Evolutionary conservation across 169 alveolate genomes (phyloP).

Genomic region (Eimeria brunetti): DNA sequence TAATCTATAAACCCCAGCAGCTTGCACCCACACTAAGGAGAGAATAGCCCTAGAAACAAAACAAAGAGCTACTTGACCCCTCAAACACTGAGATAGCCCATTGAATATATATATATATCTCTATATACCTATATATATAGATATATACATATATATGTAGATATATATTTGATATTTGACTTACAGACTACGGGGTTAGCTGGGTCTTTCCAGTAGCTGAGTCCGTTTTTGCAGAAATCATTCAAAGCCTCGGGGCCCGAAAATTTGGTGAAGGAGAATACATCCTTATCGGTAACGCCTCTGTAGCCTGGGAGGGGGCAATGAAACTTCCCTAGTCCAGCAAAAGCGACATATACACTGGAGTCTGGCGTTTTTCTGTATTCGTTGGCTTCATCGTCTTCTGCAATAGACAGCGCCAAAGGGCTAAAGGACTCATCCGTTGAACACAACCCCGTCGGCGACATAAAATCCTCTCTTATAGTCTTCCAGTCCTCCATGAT

Average conservation of each 20-base stretch:
- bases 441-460: conserved; percentile 3
- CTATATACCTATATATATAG: too few species aligned
- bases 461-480: not conserved
- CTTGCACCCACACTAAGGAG: not conserved
- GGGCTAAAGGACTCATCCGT: not conserved
- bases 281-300: not conserved
- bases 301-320: conserved; percentile 26
- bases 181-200: conserved; percentile 16
- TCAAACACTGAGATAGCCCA: not conserved
- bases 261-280: conserved; percentile 35
- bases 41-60: not conserved
- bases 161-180: too few species aligned
- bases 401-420: too few species aligned
- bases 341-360: conserved; percentile 23
- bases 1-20: not conserved
- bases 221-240: conserved; percentile 21
- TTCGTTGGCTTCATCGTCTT: too few species aligned
- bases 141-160: too few species aligned
- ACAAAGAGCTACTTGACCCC: not conserved
- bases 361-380: not conserved
- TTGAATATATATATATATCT: too few species aligned
- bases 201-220: conserved; percentile 39
- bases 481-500: conserved; percentile 40
- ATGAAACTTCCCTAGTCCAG: conserved; percentile 28
- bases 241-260: not conserved